phyloP scores from a whole-genome alignment of 371 early-diverging fungal genomes.

The Entomophthora muscae region DNA sequence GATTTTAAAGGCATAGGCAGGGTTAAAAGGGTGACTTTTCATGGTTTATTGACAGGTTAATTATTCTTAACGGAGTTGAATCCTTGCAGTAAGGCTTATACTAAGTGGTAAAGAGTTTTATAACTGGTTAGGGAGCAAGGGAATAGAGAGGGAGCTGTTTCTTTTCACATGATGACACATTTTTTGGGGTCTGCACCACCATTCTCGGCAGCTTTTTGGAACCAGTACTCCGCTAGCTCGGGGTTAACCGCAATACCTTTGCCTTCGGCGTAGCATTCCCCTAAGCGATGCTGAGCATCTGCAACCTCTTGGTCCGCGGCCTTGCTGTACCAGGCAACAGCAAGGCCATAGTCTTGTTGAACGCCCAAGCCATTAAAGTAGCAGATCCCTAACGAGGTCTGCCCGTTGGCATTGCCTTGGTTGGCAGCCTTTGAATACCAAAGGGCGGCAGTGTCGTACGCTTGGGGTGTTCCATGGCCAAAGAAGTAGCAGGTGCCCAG shows the following conservation, averaged over 20 bases:
- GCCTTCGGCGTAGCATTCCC: constrained; percentile 72
- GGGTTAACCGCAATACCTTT: constrained; percentile 42
- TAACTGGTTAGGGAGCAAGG: too few relatives aligned
- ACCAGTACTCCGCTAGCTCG: constrained; percentile 48
- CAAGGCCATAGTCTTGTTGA: constrained; percentile 35
- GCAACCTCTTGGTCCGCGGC: constrained; percentile 65
- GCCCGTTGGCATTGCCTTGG: constrained; percentile 55
- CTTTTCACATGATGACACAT: constrained; percentile 2
- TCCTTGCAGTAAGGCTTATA: too few relatives aligned
- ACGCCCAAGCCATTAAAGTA: constrained; percentile 73
- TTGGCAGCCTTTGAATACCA: constrained; percentile 47
- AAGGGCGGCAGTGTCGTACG: constrained; percentile 39
- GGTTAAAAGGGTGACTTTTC: too few relatives aligned
- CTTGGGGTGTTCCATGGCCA: constrained; percentile 47
- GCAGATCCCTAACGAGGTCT: constrained; percentile 76
- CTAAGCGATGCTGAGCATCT: constrained; percentile 78
- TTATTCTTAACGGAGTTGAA: too few relatives aligned
- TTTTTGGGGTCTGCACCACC: constrained; percentile 12
- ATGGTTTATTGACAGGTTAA: too few relatives aligned
- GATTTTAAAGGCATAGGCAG: too few relatives aligned
- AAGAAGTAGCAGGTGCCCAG: constrained; percentile 72
- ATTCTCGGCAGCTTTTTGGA: constrained; percentile 39
- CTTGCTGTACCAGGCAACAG: constrained; percentile 61
- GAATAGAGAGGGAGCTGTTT: not conserved
- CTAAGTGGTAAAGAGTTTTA: too few relatives aligned